Percentiles rank a stretch among this genome's conserved stretches.
phyloP scores from a whole-genome alignment of 805 yeast genomes.

The Cyberlindnera mrakii region DNA sequence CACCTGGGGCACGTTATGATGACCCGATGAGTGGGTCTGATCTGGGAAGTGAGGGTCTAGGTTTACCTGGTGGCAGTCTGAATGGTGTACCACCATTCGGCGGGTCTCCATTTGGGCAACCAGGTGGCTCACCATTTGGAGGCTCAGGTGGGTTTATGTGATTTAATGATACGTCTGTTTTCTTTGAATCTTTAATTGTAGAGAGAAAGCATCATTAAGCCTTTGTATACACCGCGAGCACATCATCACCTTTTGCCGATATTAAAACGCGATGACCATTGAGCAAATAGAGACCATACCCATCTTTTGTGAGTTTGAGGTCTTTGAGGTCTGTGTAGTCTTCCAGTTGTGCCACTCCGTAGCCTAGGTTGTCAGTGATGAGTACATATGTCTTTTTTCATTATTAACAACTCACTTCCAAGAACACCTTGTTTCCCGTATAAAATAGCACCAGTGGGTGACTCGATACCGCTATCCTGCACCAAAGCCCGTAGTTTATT shows the following conservation, averaged over 20 bases:
- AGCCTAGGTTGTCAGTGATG: slow-evolving; percentile 3
- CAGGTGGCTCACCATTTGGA: background rate
- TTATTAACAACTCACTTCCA: slow-evolving; percentile 7
- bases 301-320: slow-evolving; percentile 13
- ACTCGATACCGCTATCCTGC: slow-evolving; percentile 9
- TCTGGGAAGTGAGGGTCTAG: slow-evolving; percentile 12
- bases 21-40: slow-evolving; percentile 40
- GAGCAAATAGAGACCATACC: slow-evolving; percentile 11
- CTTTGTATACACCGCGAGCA: slow-evolving; percentile 12
- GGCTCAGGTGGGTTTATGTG: slow-evolving; percentile 7
- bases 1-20: slow-evolving; percentile 46
- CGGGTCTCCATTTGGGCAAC: background rate
- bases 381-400: background rate
- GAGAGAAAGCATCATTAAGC: background rate
- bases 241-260: slow-evolving; percentile 8
- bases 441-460: slow-evolving; percentile 11
- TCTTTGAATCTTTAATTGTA: background rate
- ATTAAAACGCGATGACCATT: slow-evolving; percentile 8
- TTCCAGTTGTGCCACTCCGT: slow-evolving; percentile 9
- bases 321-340: slow-evolving; percentile 9
- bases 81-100: slow-evolving; percentile 14
- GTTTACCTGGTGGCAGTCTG: slow-evolving; percentile 31
- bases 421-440: slow-evolving; percentile 14
- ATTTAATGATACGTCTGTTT: background rate
- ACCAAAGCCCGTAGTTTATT: slow-evolving; percentile 4